Evolutionary conservation across 2,329 filamentous ascomycete genomes (phyloP).

Genomic region (Tolypocladium amazonense): DNA sequence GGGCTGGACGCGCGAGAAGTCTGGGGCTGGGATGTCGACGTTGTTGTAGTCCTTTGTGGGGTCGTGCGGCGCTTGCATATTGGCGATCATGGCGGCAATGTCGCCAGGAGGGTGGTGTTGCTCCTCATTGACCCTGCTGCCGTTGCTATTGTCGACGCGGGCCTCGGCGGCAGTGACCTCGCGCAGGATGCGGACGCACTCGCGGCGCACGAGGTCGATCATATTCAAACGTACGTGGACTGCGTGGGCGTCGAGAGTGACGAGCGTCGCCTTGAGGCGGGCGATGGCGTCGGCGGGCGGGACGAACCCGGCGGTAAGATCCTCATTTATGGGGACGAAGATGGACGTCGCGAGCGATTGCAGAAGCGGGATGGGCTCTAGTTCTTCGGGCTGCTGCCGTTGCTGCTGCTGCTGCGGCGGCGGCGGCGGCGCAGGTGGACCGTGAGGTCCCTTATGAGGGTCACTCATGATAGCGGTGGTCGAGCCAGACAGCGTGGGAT

Average conservation of each 20-base stretch:
- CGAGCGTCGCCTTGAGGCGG: conserved; percentile 10
- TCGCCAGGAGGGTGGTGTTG: not conserved
- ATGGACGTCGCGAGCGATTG: conserved; percentile 16
- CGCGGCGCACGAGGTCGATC: conserved; percentile 15
- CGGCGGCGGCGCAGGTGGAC: not conserved
- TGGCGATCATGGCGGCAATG: conserved; percentile 15
- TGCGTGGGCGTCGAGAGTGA: conserved; percentile 13
- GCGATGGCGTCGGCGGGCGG: conserved; percentile 7
- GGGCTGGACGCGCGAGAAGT: conserved; percentile 6
- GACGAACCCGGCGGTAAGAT: conserved; percentile 8
- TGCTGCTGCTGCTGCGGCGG: not conserved
- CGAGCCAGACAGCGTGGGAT: not conserved
- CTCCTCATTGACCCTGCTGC: not conserved
- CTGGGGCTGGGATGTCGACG: conserved; percentile 6
- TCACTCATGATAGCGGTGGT: not conserved
- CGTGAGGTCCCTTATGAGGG: not conserved
- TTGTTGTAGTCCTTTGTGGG: conserved; percentile 3
- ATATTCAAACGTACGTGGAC: conserved; percentile 19
- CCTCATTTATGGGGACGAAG: conserved; percentile 20
- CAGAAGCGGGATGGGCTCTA: conserved; percentile 8
- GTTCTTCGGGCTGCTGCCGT: not conserved
- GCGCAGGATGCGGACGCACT: conserved; percentile 19
- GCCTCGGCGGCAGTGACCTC: conserved; percentile 9
- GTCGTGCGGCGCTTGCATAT: conserved; percentile 14
- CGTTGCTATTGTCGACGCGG: not conserved